Evolutionary conservation across 31 red algal species (phyloP).

Genomic region (Asparagopsis taxiformis): DNA sequence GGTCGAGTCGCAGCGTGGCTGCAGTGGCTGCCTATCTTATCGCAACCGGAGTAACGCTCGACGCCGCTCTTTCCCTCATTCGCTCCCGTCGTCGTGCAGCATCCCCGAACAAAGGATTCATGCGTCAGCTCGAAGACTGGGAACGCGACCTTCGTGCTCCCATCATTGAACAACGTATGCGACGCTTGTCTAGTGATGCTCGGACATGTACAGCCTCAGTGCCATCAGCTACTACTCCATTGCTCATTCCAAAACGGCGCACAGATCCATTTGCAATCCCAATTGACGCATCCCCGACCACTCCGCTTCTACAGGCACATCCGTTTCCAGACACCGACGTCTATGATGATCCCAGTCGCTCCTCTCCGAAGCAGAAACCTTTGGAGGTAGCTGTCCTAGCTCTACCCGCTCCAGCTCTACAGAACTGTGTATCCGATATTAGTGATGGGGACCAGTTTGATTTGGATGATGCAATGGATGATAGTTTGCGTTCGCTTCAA

Average conservation of each 20-base stretch:
- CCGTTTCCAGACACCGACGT: no score
- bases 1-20: slow-evolving; percentile 36
- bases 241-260: no score
- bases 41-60: slow-evolving; percentile 11
- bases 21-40: slow-evolving; percentile 33
- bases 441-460: slow-evolving; percentile 7
- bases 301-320: no score
- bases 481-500: background rate
- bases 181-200: no score
- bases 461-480: background rate
- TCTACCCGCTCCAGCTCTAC: background rate
- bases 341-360: no score
- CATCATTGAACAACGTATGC: background rate
- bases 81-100: background rate
- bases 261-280: no score
- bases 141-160: slow-evolving; percentile 3
- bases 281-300: no score
- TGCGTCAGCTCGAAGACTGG: slow-evolving; percentile 19
- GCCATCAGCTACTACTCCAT: no score
- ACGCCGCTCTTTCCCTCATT: slow-evolving; percentile 8
- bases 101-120: slow-evolving; percentile 25
- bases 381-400: background rate
- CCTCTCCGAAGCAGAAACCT: no score
- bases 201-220: no score
- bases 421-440: background rate